Conservation (phyloP, 2,329 filamentous ascomycete species). For the Colletotrichum sp. region DNA sequence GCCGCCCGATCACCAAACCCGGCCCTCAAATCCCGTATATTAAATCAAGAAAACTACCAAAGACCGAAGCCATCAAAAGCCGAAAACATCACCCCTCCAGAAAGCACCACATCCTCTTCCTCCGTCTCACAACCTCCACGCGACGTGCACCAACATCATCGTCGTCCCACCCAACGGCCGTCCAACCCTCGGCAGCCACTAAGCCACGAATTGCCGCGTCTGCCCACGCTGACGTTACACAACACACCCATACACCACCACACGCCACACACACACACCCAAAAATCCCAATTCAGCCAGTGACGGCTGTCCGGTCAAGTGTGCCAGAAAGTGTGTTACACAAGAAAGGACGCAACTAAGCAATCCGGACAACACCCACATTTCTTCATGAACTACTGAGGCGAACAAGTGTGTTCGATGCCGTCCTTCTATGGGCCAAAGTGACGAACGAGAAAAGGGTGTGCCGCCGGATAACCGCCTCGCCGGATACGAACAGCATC, state of each 20-base stretch:
- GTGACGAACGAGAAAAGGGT: not conserved
- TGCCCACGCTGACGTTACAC: constrained; percentile 8
- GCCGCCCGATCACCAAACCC: not conserved
- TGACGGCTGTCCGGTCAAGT: not conserved
- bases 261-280: not conserved
- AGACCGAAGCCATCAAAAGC: not conserved
- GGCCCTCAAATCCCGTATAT: not conserved
- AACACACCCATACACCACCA: not conserved
- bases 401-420: not conserved
- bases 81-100: not conserved
- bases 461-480: not conserved
- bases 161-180: not conserved
- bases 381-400: not conserved
- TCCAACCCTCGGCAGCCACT: not conserved
- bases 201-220: constrained; percentile 14
- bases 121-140: not conserved
- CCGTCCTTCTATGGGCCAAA: not conserved
- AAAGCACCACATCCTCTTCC: not conserved
- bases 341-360: not conserved
- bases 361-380: not conserved
- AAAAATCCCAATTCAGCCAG: not conserved
- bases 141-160: not conserved
- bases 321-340: not conserved
- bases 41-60: not conserved
- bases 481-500: not conserved